Evolutionary conservation across 768 basidiomycete genomes (phyloP), one percentile per base, ranked within the genome.

Genomic region (Russula compacta): DNA sequence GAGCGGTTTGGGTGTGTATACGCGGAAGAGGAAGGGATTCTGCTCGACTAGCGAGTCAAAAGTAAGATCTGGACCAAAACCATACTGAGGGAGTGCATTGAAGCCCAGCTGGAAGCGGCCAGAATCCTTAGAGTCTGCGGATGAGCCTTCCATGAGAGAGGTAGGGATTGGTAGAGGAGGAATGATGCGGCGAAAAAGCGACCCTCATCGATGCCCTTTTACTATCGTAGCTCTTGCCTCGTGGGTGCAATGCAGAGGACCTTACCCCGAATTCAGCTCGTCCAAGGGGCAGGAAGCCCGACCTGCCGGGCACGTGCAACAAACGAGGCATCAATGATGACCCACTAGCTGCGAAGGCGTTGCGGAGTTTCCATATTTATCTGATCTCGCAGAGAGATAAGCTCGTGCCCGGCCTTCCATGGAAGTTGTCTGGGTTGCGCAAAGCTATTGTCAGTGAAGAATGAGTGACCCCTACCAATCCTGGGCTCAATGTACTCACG

Each of bases 1-100:
- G 46, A 73, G 77, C 58, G 79, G 77, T 69, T 83, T 87, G 33
- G 88, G 88, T 39, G 87, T 89, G 70, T 90, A 84, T 14, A 91
- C 82, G 46, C 89, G 86, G 76, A 87, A 91, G 67, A 91, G 79
- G 73, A 88, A 89, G 38, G 80, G 83, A 69, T 89, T 90, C 56
- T 78, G 75, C 56, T 79, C 74, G 65, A 85, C 72, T 47, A 91
- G 80, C 39, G 73, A 74, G 55, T 81, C 79, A 69, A 90, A 90
- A 46, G 82, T 76, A 69, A 79, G 73, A 64, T 85, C 81, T 46
- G 80, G 69, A 46, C 83, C 80, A 69, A 89, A 89, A 55, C 88
- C 87, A 67, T 85, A 85, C 71, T 88, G 89, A 56, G 88, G 87
- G 51, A 88, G 77, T 40, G 64, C 68, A 52, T 60, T 68, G 68